phyloP scores from a whole-genome alignment of 23 red algal genomes.

The Gracilaria gracilis region DNA sequence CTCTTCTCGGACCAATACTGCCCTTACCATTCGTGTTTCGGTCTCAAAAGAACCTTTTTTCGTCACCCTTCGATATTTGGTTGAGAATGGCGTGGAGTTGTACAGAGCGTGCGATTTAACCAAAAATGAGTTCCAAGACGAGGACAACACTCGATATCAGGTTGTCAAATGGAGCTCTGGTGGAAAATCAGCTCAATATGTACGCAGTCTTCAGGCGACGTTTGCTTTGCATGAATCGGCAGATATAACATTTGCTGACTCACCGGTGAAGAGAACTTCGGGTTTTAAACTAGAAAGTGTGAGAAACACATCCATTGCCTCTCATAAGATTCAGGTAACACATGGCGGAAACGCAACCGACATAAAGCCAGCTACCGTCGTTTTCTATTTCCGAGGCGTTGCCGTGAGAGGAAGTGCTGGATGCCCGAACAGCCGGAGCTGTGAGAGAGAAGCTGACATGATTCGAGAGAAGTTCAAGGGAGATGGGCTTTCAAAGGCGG shows the following conservation, averaged over 20 bases:
- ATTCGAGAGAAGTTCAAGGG: constrained; percentile 3
- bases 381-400: constrained; percentile 16
- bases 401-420: neutral
- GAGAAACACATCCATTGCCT: neutral
- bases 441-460: neutral
- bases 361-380: neutral
- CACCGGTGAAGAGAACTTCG: neutral
- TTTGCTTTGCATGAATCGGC: constrained; percentile 8
- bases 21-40: neutral
- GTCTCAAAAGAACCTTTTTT: neutral
- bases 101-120: neutral
- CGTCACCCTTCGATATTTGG: constrained; percentile 1
- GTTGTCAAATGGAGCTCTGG: constrained; percentile 28
- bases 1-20: constrained; percentile 30
- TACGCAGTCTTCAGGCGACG: neutral
- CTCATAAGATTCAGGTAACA: neutral
- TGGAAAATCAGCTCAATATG: constrained; percentile 13
- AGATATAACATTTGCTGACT: neutral
- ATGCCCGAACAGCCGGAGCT: constrained; percentile 26
- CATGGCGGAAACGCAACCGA: neutral
- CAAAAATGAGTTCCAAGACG: neutral
- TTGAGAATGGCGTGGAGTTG: constrained; percentile 21
- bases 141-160: neutral
- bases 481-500: neutral
- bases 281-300: neutral